Base-by-base conservation (phyloP, 1,139 yeast species). In the Scheffersomyces titani region DNA sequence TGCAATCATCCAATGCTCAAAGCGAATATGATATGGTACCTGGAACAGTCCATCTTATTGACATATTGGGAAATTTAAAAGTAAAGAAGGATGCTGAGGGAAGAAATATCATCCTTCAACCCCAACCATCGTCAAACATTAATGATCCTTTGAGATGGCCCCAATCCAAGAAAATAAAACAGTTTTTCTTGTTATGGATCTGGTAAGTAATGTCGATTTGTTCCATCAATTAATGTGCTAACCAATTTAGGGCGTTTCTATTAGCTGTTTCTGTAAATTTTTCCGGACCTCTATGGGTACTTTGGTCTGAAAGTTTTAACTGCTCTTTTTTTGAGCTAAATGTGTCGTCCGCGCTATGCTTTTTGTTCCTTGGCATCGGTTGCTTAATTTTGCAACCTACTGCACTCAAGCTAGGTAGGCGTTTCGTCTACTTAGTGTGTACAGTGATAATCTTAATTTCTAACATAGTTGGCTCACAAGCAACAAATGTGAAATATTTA, bases 31-130 rank as follows among this genome's bases (percentile, higher is more conserved):
- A 80, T 20, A 74, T 77, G 11, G 77, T 85, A 47, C 91, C 91
- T 0, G 91, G 91, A 30, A 86, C 90, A 5, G 76, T 84, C 9
- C 86, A 84, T 57, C 73, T 87, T 52, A 82, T 87, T 19, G 89
- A 86, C 65, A 56, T 80, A 40, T 75, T 74, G 13, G 75, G 79
- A 3, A 60, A 61, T 5, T 69, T 80, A 52, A 59, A 72, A 40
- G 79, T 79, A 19, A 66, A 76, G 55, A 71, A 75, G 51, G 68
- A 68, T 46, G 57, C 30, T 36, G 60, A 63, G 9, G 57, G 45
- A 30, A 60, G 62, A 7, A 59, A 61, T 40, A 65, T 70, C 20
- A 76, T 77, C 55, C 69, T 77, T 47, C 71, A 70, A 53, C 81
- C 81, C 0, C 78, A 73, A 55, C 81, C 81, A 3, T 65, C 74